Percentiles rank a stretch among this genome's conserved stretches.
These are phyloP conservation scores for Sporisorium graminicola DNA, from an alignment of 1,284 basidiomycete genomes.

Conservation along the genomic window DNA sequence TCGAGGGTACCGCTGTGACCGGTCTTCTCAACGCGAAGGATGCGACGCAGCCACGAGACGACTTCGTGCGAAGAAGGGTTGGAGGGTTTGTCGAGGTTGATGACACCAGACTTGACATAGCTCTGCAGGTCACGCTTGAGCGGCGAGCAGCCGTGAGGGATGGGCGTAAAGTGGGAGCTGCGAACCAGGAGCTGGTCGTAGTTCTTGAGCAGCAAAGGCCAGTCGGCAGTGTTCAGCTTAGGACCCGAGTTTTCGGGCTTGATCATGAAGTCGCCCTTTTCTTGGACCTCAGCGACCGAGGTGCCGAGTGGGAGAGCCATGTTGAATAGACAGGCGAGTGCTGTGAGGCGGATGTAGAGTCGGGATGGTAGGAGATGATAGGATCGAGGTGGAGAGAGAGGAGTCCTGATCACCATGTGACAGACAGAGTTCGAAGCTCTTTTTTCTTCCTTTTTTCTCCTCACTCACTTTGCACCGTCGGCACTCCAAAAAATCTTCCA, in stretches of 20 bases:
- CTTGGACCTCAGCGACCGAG: slow-evolving; percentile 57
- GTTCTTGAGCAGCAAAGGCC: slow-evolving; percentile 98
- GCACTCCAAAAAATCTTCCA: slow-evolving; percentile 12
- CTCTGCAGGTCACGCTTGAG: slow-evolving; percentile 90
- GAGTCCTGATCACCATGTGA: slow-evolving; percentile 18
- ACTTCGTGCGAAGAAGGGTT: slow-evolving; percentile 99
- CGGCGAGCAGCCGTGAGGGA: slow-evolving; percentile 89
- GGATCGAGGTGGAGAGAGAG: background rate
- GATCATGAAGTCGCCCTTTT: slow-evolving; percentile 70
- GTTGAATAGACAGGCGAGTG: slow-evolving; percentile 2
- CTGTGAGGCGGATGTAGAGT: background rate
- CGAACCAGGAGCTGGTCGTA: slow-evolving; percentile 84
- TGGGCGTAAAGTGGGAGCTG: slow-evolving; percentile 97
- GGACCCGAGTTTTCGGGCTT: slow-evolving; percentile 71
- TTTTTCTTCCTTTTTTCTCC: slow-evolving; percentile 11
- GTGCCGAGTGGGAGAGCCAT: slow-evolving; percentile 53
- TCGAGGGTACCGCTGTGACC: slow-evolving; percentile 98
- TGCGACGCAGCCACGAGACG: slow-evolving; percentile 97
- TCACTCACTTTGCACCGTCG: slow-evolving; percentile 14
- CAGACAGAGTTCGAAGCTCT: background rate
- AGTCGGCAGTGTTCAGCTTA: slow-evolving; percentile 86
- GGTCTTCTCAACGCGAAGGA: slow-evolving; percentile 96
- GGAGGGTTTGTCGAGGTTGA: slow-evolving; percentile 99
- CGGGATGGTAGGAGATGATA: background rate
- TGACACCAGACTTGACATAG: slow-evolving; percentile 97